phyloP scores from a whole-genome alignment of 1,139 yeast genomes.

The Martiniozyma asiatica region DNA sequence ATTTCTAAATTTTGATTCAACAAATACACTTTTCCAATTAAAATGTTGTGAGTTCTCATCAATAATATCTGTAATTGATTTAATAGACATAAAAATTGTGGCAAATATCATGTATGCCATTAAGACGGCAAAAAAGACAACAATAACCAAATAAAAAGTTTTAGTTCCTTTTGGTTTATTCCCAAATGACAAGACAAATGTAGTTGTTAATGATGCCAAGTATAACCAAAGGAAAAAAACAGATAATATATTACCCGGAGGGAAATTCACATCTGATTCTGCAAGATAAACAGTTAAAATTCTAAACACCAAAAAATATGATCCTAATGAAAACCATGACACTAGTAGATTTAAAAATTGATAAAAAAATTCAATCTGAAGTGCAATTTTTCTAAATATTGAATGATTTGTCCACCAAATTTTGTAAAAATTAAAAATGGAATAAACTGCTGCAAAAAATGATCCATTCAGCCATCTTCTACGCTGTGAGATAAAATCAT shows the following conservation, averaged over 20 bases:
- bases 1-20: constrained; percentile 64
- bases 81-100: constrained; percentile 71
- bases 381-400: constrained; percentile 43
- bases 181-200: constrained; percentile 86
- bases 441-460: constrained; percentile 69
- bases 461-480: constrained; percentile 84
- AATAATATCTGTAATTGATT: constrained; percentile 35
- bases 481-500: constrained; percentile 66
- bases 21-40: constrained; percentile 36
- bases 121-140: constrained; percentile 75
- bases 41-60: constrained; percentile 34
- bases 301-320: constrained; percentile 64
- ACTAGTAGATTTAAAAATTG: constrained; percentile 55
- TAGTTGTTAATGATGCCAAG: constrained; percentile 76
- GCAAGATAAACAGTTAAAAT: constrained; percentile 48
- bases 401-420: constrained; percentile 65
- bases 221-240: constrained; percentile 84
- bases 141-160: constrained; percentile 69
- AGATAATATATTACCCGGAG: constrained; percentile 58
- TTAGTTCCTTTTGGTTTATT: constrained; percentile 91
- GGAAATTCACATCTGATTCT: constrained; percentile 34
- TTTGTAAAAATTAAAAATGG: constrained; percentile 58
- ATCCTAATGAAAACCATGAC: constrained; percentile 72
- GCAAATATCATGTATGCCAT: constrained; percentile 92
- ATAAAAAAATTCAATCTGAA: constrained; percentile 62